Conservation (phyloP, 1,139 yeast species). For the Geotrichum carabidarum region DNA sequence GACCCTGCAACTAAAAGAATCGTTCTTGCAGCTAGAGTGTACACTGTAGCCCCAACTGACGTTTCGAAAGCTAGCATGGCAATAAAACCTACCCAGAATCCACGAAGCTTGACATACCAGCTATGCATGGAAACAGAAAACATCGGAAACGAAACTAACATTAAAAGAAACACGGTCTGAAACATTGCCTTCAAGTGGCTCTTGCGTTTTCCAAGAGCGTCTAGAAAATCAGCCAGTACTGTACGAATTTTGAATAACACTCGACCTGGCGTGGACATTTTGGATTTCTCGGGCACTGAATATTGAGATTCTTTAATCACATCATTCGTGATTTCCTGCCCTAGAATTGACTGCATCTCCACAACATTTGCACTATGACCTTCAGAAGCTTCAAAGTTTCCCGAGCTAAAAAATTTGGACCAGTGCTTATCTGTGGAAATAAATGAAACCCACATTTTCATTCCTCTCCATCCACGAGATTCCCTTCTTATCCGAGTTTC, state of each 20-base stretch:
- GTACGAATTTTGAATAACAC: slow-evolving; percentile 11
- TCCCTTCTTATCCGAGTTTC: slow-evolving; percentile 37
- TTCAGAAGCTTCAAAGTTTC: slow-evolving; percentile 26
- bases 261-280: not conserved
- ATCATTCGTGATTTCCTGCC: slow-evolving; percentile 3
- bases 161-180: slow-evolving; percentile 44
- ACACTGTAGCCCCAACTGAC: slow-evolving; percentile 48
- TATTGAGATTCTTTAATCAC: not conserved
- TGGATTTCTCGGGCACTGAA: slow-evolving; percentile 3
- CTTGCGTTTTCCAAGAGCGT: slow-evolving; percentile 31
- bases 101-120: slow-evolving; percentile 46
- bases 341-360: slow-evolving; percentile 8
- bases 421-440: slow-evolving; percentile 36
- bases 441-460: slow-evolving; percentile 43
- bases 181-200: slow-evolving; percentile 44
- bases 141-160: slow-evolving; percentile 48
- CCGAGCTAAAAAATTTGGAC: slow-evolving; percentile 36
- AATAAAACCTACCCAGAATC: slow-evolving; percentile 51
- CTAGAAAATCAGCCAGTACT: slow-evolving; percentile 23
- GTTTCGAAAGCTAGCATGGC: slow-evolving; percentile 48
- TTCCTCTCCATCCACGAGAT: slow-evolving; percentile 39
- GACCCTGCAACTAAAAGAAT: slow-evolving; percentile 47
- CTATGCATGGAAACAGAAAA: slow-evolving; percentile 43
- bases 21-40: slow-evolving; percentile 44
- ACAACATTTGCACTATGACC: slow-evolving; percentile 25